Evolutionary conservation across 805 yeast genomes (phyloP).

Genomic region (Ogataea paradorogensis): DNA sequence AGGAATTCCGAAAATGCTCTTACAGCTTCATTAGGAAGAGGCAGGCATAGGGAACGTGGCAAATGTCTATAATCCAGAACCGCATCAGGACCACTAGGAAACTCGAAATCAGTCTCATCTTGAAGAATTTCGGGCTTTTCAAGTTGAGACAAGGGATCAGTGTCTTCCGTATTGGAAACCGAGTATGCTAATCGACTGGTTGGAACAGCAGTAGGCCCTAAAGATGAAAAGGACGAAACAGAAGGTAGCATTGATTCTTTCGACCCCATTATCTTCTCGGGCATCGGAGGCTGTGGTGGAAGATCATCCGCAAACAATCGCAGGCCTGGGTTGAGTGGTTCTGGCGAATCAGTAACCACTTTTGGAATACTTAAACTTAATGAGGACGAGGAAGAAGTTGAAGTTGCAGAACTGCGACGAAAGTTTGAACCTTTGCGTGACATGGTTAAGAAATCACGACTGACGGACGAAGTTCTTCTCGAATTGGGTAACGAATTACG

Average conservation of each 20-base stretch:
- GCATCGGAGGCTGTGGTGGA: slow-evolving; percentile 59
- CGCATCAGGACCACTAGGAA: slow-evolving; percentile 18
- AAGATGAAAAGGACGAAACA: slow-evolving; percentile 1
- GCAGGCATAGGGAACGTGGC: slow-evolving; percentile 68
- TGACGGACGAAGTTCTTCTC: slow-evolving; percentile 3
- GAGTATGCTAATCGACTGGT: slow-evolving; percentile 11
- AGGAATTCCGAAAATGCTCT: slow-evolving; percentile 69
- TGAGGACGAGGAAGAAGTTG: slow-evolving; percentile 22
- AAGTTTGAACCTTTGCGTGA: slow-evolving; percentile 17
- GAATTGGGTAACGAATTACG: slow-evolving; percentile 1
- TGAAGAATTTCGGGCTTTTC: not conserved
- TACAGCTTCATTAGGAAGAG: slow-evolving; percentile 59
- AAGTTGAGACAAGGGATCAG: not conserved
- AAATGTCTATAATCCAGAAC: slow-evolving; percentile 56
- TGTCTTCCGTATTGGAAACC: slow-evolving; percentile 2
- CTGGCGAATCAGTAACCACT: not conserved
- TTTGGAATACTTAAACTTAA: slow-evolving; percentile 7
- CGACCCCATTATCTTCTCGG: slow-evolving; percentile 26
- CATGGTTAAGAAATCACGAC: slow-evolving; percentile 2
- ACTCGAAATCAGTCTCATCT: slow-evolving; percentile 10
- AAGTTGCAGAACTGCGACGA: slow-evolving; percentile 18
- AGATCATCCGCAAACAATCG: slow-evolving; percentile 25
- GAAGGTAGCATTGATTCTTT: not conserved
- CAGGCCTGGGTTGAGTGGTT: not conserved
- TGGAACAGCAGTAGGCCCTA: not conserved